Evolutionary conservation across 2,329 filamentous ascomycete genomes (phyloP).

Genomic region (Diaporthe helianthi): DNA sequence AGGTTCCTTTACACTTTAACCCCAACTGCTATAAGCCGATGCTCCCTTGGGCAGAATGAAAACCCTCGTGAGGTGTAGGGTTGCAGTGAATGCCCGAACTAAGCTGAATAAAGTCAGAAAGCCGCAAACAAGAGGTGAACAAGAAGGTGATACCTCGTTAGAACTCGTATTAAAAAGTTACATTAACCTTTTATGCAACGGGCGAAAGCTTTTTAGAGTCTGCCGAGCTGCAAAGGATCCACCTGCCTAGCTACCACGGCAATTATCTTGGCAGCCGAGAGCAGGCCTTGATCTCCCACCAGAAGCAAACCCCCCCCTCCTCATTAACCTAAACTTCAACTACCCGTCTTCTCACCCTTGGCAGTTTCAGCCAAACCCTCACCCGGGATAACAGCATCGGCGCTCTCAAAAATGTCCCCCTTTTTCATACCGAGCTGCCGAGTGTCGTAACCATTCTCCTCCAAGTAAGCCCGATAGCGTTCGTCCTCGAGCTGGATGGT

Average conservation of each 20-base stretch:
- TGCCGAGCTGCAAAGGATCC: neutral
- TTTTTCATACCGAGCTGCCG: conserved; percentile 55
- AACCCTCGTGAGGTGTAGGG: neutral
- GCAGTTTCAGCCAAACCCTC: conserved; percentile 23
- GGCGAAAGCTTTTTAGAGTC: neutral
- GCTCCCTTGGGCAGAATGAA: neutral
- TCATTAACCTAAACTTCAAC: neutral
- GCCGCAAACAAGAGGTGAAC: neutral
- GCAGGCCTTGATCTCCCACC: neutral
- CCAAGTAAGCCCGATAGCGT: conserved; percentile 76
- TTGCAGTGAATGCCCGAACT: neutral
- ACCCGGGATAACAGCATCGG: neutral
- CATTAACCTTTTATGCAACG: neutral
- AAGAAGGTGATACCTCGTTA: neutral
- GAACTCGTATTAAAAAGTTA: neutral
- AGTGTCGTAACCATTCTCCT: conserved; percentile 78
- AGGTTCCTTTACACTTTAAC: neutral
- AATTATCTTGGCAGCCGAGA: neutral
- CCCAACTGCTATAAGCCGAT: neutral
- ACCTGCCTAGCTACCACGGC: neutral
- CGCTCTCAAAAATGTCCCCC: conserved; percentile 42
- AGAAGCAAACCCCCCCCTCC: neutral
- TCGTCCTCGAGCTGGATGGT: conserved; percentile 82
- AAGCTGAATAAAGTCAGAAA: neutral
- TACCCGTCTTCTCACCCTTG: conserved; percentile 13